Conservation (phyloP, 495 filamentous ascomycete genomes). For the Clavariopsis aquatica region DNA sequence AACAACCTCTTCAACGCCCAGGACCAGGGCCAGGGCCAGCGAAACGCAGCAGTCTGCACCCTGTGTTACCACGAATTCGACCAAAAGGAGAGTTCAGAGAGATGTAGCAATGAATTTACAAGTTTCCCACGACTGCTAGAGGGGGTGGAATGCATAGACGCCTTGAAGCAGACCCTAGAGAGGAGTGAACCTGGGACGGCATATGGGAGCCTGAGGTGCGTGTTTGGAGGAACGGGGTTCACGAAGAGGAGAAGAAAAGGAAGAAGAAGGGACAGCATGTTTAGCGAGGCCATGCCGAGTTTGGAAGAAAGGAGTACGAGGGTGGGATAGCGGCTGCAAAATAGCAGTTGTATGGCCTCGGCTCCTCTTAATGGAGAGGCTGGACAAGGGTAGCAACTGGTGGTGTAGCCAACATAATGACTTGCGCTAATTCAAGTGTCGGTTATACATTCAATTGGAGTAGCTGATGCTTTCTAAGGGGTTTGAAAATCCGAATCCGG, state of each 20-base stretch:
- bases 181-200: neutral
- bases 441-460: too few relatives aligned
- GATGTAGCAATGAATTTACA: neutral
- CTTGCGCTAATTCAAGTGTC: neutral
- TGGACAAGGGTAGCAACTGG: neutral
- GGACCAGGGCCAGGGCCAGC: neutral
- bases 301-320: neutral
- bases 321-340: too few relatives aligned
- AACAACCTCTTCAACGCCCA: neutral
- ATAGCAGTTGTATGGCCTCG: neutral
- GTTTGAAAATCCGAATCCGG: too few relatives aligned
- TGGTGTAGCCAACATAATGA: neutral
- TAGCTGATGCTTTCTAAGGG: too few relatives aligned
- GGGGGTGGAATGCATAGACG: neutral
- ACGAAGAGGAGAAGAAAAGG: neutral
- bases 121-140: slow-evolving; percentile 18
- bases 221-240: neutral
- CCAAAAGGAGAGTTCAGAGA: neutral
- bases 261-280: neutral
- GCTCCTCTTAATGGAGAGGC: neutral
- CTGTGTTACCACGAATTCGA: neutral
- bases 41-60: neutral
- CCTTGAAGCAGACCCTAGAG: neutral
- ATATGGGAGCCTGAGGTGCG: neutral
- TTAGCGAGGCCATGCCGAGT: neutral